Evolutionary conservation across 768 basidiomycete species (phyloP), one percentile per base, ranked within the genome.

Genomic region (Calocera viscosa): DNA sequence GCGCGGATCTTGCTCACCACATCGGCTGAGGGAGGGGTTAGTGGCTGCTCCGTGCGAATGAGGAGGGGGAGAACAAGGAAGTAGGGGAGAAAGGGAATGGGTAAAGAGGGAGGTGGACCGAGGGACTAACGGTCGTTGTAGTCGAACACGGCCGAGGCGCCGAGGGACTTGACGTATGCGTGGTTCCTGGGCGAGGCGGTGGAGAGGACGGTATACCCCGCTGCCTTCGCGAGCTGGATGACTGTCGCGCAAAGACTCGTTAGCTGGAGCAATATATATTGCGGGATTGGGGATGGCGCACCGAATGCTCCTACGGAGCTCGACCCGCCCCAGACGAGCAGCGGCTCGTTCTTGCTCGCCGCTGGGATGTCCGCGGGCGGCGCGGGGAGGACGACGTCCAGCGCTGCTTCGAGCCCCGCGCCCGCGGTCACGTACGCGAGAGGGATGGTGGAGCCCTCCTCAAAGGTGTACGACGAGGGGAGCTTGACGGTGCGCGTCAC

Each of bases 341-440:
- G 19, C 24, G 53, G 53, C 53, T 60, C 53, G 53, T 26, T 26
- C 22, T 60, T 60, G 30, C 53, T 60, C 53, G 53, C 14, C 19
- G 24, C 53, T 32, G 53, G 53, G 11, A 60, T 5, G 16, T 14
- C 26, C 2, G 53, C 53, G 2, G 53, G 53, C 11, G 80, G 77
- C 10, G 74, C 33, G 12, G 79, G 78, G 26, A 81, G 71, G 5
- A 70, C 73, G 17, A 82, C 72, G 41, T 77, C 39, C 49, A 72
- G 67, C 11, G 67, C 32, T 28, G 75, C 76, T 69, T 80, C 79
- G 7, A 81, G 67, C 5, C 78, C 78, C 70, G 77, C 77, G 67
- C 77, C 80, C 1, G 78, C 75, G 24, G 76, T 78, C 63, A 80
- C 75, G 63, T 79, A 80, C 70, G 79, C 79, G 69, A 80, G 79